Percentiles rank a stretch among this genome's conserved stretches.
These are phyloP conservation scores for Nicotiana sylvestris DNA, from an alignment of 257 asterid genomes.

Conservation along the genomic window DNA sequence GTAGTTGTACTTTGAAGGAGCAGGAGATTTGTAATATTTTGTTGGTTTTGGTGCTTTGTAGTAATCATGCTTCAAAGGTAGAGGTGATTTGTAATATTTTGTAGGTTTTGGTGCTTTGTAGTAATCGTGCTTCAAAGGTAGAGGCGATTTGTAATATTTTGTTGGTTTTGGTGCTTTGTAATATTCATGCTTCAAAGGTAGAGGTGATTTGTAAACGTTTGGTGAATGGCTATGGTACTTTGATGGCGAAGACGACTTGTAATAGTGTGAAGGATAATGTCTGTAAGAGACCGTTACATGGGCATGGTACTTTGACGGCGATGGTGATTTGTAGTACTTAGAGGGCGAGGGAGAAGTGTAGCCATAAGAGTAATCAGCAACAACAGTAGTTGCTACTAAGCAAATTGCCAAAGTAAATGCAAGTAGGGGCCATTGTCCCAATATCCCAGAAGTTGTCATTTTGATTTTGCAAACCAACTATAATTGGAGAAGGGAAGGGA, in stretches of 20 bases:
- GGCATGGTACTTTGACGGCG: too few relatives aligned
- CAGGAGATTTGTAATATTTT: neutral
- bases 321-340: neutral
- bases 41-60: neutral
- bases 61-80: neutral
- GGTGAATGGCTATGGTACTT: neutral
- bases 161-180: neutral
- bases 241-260: neutral
- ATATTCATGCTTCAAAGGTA: neutral
- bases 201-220: neutral
- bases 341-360: neutral
- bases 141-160: neutral
- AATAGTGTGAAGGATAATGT: neutral
- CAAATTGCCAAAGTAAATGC: slow-evolving; percentile 2
- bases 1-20: neutral
- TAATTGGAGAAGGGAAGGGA: neutral
- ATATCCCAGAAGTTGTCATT: neutral
- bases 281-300: too few relatives aligned
- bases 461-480: neutral
- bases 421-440: neutral
- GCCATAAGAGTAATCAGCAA: neutral
- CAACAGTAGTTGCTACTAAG: neutral
- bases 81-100: neutral
- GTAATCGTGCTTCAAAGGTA: neutral
- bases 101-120: neutral